These are phyloP conservation scores for Escovopsis sp. DNA, from an alignment of 2,329 filamentous ascomycete species.

Conservation along the genomic window DNA sequence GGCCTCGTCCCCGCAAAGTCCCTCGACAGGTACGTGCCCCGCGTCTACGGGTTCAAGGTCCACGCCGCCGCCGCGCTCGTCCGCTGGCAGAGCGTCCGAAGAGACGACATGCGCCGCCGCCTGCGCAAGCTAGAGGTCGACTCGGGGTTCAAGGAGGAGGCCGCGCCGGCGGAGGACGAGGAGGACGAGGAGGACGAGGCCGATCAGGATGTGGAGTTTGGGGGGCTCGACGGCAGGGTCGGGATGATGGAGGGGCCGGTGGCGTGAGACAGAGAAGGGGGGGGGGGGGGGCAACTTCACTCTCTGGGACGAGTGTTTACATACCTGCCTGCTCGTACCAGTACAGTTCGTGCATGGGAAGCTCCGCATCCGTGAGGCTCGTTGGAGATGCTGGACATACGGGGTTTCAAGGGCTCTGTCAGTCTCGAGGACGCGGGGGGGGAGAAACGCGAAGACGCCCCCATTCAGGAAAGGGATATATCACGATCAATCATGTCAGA, in stretches of 20 bases:
- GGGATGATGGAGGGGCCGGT: constrained; percentile 14
- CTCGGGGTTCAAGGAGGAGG: constrained; percentile 60
- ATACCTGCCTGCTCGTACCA: too few relatives aligned
- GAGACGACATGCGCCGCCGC: constrained; percentile 69
- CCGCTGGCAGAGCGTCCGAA: constrained; percentile 75
- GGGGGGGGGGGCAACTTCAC: too few relatives aligned
- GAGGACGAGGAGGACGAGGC: constrained; percentile 40
- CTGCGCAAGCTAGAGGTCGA: constrained; percentile 60
- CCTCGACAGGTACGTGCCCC: constrained; percentile 71
- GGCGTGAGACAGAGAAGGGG: too few relatives aligned
- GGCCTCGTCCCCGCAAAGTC: constrained; percentile 78
- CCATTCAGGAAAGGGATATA: too few relatives aligned
- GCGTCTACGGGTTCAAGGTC: constrained; percentile 90
- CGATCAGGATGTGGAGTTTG: constrained; percentile 20
- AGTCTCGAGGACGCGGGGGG: too few relatives aligned
- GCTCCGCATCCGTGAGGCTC: too few relatives aligned
- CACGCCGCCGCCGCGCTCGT: constrained; percentile 78
- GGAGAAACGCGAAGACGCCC: too few relatives aligned
- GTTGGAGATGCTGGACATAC: too few relatives aligned
- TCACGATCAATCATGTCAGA: too few relatives aligned
- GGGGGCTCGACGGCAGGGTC: constrained; percentile 12
- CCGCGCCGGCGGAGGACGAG: constrained; percentile 45
- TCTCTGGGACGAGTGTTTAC: too few relatives aligned
- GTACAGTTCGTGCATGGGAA: too few relatives aligned
- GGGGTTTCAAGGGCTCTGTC: too few relatives aligned